These are phyloP conservation scores for Mesembryanthemum crystallinum DNA, from an alignment of 148 eudicot genomes.

Conservation along the genomic window DNA sequence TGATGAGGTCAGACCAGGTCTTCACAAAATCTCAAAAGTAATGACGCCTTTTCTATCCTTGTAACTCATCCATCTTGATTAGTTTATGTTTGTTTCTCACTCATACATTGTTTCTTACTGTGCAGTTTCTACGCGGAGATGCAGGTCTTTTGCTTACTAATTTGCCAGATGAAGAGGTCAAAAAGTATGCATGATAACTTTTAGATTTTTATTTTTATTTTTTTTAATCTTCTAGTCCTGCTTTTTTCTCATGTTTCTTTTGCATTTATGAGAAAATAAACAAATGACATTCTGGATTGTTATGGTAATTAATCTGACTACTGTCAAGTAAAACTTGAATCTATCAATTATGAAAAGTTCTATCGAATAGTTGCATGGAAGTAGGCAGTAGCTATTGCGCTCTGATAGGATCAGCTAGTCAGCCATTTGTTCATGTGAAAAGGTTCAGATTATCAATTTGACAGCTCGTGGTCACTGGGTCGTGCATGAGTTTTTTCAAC, in stretches of 20 bases:
- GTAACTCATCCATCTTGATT: background rate
- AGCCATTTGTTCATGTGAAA: background rate
- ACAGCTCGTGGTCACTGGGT: background rate
- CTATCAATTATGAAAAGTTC: background rate
- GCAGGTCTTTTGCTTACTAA: slow-evolving; percentile 75
- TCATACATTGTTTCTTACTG: background rate
- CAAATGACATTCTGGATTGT: background rate
- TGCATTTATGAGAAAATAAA: background rate
- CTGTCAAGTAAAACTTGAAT: no score
- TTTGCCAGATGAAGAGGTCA: slow-evolving; percentile 69
- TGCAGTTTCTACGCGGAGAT: slow-evolving; percentile 79
- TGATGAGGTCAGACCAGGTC: slow-evolving; percentile 68
- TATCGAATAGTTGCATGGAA: background rate
- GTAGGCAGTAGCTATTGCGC: background rate
- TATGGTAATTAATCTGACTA: background rate
- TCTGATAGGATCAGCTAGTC: background rate
- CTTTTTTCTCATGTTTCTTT: background rate
- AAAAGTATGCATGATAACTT: slow-evolving; percentile 46
- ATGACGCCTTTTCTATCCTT: background rate
- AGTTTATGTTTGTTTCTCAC: background rate
- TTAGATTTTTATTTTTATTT: background rate
- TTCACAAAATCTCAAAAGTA: slow-evolving; percentile 84
- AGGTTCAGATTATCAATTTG: background rate
- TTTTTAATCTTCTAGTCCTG: background rate
- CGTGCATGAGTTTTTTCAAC: background rate